Evolutionary conservation across 2,329 filamentous ascomycete genomes (phyloP).

Genomic region (Lasiodiplodia gonubiensis): DNA sequence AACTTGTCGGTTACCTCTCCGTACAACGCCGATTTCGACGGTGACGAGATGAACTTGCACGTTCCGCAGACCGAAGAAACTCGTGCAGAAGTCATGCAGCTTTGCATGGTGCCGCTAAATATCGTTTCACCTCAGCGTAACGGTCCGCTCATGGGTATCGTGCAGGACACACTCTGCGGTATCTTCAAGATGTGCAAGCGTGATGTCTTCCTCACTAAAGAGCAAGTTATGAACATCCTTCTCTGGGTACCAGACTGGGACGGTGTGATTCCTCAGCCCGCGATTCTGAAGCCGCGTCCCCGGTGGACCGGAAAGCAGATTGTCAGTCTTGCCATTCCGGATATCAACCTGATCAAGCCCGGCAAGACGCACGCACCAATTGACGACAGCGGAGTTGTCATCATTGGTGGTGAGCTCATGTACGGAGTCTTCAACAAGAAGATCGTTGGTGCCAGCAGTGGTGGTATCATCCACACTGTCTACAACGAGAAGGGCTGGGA

Average conservation of each 20-base stretch:
- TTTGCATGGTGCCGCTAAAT: conserved; percentile 97
- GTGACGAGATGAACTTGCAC: conserved; percentile 99
- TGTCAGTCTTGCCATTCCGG: conserved; percentile 88
- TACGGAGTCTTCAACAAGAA: conserved; percentile 94
- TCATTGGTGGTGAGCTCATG: conserved; percentile 86
- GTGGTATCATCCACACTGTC: conserved; percentile 92
- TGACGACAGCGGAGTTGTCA: conserved; percentile 78
- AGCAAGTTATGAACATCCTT: conserved; percentile 95
- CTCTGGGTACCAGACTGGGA: conserved; percentile 99
- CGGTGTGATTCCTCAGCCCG: conserved; percentile 87
- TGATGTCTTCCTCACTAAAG: conserved; percentile 87
- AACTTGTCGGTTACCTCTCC: conserved; percentile 97
- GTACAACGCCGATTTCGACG: conserved; percentile 99
- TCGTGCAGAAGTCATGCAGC: conserved; percentile 87
- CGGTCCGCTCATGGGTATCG: conserved; percentile 97
- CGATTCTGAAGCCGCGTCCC: conserved; percentile 90
- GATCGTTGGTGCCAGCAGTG: conserved; percentile 84
- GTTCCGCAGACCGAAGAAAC: conserved; percentile 98
- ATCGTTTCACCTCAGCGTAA: conserved; percentile 98
- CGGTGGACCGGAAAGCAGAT: conserved; percentile 99
- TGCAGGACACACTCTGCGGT: conserved; percentile 95
- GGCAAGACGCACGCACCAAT: conserved; percentile 55
- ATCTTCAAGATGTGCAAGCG: conserved; percentile 95
- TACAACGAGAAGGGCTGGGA: conserved; percentile 92
- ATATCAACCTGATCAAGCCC: conserved; percentile 67